These are phyloP conservation scores for Brettanomyces nanus DNA, from an alignment of 805 yeast species.

Conservation along the genomic window DNA sequence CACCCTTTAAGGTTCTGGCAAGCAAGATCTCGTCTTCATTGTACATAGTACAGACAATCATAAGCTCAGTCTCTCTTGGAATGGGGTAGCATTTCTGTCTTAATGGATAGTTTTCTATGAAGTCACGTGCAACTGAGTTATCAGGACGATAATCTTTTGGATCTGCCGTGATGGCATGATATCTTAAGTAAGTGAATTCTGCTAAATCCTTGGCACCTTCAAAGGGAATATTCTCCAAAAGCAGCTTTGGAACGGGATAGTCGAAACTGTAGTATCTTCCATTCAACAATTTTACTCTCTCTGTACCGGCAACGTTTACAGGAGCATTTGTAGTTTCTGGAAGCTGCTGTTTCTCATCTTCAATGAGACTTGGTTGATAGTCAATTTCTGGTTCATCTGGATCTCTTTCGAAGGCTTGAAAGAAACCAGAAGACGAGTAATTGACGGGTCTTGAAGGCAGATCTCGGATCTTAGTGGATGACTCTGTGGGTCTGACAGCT, in stretches of 20 bases:
- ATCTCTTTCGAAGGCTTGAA: constrained; percentile 22
- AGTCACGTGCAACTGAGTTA: constrained; percentile 38
- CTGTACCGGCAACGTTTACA: constrained; percentile 21
- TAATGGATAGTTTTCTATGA: constrained; percentile 31
- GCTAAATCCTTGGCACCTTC: constrained; percentile 27
- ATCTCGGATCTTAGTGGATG: too few relatives aligned
- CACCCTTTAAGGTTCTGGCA: constrained; percentile 83
- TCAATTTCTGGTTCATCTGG: constrained; percentile 22
- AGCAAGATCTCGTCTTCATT: constrained; percentile 79
- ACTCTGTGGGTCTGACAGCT: not conserved
- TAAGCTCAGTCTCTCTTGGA: constrained; percentile 74
- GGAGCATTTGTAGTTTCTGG: constrained; percentile 7
- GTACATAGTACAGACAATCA: constrained; percentile 86
- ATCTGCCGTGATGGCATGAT: constrained; percentile 90
- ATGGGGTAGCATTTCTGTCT: constrained; percentile 71
- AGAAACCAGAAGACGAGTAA: constrained; percentile 2
- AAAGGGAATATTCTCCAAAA: constrained; percentile 41
- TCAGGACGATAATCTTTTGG: constrained; percentile 59
- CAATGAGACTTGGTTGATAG: constrained; percentile 9
- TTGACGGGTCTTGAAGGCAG: not conserved
- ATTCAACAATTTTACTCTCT: constrained; percentile 41
- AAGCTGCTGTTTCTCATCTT: constrained; percentile 10
- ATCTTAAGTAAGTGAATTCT: constrained; percentile 74
- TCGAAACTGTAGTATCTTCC: constrained; percentile 74
- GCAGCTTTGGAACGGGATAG: constrained; percentile 69